Base-by-base conservation (phyloP, 305 asterid genomes). In the Solanum hybrid region DNA sequence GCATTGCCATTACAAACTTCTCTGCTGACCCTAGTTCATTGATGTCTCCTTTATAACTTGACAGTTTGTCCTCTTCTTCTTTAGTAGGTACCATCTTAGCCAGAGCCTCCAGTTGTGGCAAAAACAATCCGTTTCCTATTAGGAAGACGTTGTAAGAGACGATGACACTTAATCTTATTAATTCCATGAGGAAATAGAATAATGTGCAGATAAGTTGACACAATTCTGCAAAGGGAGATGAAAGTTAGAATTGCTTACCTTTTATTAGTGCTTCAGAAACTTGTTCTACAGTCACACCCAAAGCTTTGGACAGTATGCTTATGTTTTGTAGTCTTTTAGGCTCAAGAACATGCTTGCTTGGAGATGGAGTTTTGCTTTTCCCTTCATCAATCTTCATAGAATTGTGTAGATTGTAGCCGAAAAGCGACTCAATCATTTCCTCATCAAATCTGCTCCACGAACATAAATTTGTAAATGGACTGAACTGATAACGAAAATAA, bases 381-480 rank as follows among this genome's bases (percentile, higher is more conserved):
- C 87, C 84, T 64, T 95, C 97, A 22, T 94, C 99, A 29, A 87
- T 95, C 91, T 93, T 95, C 77, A 89, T 88, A 1, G 96, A 85
- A 31, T 92, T 95, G 91, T 96, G 98, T 78, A 95, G 92, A 91
- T 96, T 96, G 95, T 96, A 96, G 86, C 99, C 95, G 64, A 96
- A 97, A 37, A 97, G 97, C 0, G 99, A 95, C 92, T 97, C 99
- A 6, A 97, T 96, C 99, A 96, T 96, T 89, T 96, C 98, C 94
- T 97, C 99, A 61, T 97, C 99, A 86, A 97, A 97, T 90, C 99
- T 97, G 94, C 88, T 81, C 31, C 29, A 91, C 35, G 26, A 28
- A 34, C 86, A 76, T 64, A n/a, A 89, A 8, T 87, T 69, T 79
- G 67, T 87, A 42, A 86, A 42, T 42, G 74, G 24, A 36, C 34